phyloP scores from a whole-genome alignment of 192 early-diverging fungal genomes.

The Mortierella hygrophila region DNA sequence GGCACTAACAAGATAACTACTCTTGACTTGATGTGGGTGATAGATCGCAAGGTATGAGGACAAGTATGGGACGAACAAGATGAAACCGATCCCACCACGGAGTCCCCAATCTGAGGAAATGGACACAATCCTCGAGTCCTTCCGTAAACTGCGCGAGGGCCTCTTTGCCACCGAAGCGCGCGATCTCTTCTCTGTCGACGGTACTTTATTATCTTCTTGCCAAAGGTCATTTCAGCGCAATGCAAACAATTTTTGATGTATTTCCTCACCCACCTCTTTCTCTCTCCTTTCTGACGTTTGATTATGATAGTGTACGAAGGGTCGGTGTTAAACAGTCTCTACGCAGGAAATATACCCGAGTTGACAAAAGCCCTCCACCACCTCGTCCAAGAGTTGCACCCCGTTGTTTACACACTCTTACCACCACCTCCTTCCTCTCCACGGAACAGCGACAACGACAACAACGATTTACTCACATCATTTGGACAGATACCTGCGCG shows the following conservation, averaged over 20 bases:
- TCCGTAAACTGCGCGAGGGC: conserved; percentile 47
- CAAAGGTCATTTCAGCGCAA: neutral
- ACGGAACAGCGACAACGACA: neutral
- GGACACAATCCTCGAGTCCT: conserved; percentile 41
- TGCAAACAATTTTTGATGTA: neutral
- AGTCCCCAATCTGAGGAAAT: conserved; percentile 31
- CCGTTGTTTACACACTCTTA: conserved; percentile 5
- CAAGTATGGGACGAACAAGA: conserved; percentile 28
- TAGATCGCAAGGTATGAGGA: conserved; percentile 36
- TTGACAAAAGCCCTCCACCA: conserved; percentile 42
- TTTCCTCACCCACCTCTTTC: neutral
- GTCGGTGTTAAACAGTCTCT: conserved; percentile 42
- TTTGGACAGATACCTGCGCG: conserved; percentile 3
- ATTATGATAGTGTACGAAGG: conserved; percentile 34
- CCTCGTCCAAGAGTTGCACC: conserved; percentile 39
- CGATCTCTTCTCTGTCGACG: conserved; percentile 40
- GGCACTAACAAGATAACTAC: too few species aligned
- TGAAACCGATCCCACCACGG: conserved; percentile 26
- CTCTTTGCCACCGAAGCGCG: conserved; percentile 36
- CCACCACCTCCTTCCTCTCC: neutral
- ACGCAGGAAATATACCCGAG: conserved; percentile 50
- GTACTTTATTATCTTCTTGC: neutral
- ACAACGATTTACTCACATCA: neutral
- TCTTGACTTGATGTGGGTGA: neutral
- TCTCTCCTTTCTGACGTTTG: neutral